Evolutionary conservation across 106 monocot species (phyloP), one percentile per base, ranked within the genome.

Genomic region (Allium cepa): DNA sequence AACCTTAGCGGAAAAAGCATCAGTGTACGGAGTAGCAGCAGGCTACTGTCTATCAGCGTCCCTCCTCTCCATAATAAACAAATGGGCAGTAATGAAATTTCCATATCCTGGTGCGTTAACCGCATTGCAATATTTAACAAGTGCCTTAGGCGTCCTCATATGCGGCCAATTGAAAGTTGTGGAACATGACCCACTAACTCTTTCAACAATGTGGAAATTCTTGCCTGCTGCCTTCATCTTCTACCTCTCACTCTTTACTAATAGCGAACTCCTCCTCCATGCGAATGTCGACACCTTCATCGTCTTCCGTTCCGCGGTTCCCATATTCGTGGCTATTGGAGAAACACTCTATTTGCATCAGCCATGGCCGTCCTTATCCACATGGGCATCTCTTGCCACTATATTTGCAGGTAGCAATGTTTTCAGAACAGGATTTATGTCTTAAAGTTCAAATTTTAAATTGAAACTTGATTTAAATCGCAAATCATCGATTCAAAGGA

Each of bases 11-110:
- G 71, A 79, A 13, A 75, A 72, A 52, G 73, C 72, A 52, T 79
- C 83, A 7, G 75, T 83, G 7, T 79, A 83, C 51, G 79, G 83
- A 17, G 49, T 83, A 67, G 79, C 75, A 47, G 79, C 61, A 45
- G 83, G 83, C 53, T 83, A 83, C 64, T 85, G 85, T 49, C 67
- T 81, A 55, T 85, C 84, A 16, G 84, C 80, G 17, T 77, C 84
- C 10, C 67, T 85, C 17, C 74, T 85, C 14, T 81, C 85, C 27
- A 85, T 85, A 16, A 84, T 84, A 49, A 84, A 80, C 73, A 84
- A 84, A 68, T 84, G 84, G 84, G 84, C 84, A 10, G 63, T 84
- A 57, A 80, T 78, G 81, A 85, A 85, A 59, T 85, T 85, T 56
- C 85, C 85, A 3, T 85, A 85, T 14, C 85, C 85, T 1, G 85